Evolutionary conservation across 345 rosid species (phyloP).

Genomic region (Populus deltoides): DNA sequence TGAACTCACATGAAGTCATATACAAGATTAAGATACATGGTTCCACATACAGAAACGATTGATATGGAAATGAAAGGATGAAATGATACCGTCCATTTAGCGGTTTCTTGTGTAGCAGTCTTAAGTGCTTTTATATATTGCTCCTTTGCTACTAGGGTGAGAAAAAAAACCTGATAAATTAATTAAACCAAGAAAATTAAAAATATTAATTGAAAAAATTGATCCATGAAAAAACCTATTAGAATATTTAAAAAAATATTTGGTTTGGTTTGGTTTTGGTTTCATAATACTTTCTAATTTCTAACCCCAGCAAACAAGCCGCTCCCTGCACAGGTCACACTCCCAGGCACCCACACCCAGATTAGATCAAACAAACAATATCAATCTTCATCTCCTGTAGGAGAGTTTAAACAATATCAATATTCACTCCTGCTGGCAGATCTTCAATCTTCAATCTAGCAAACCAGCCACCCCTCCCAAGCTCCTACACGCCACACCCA

Average conservation of each 20-base stretch:
- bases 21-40: background rate
- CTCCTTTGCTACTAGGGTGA: background rate
- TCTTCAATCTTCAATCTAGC: background rate
- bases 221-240: no score
- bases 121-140: background rate
- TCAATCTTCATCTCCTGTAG: background rate
- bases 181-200: no score
- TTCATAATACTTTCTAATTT: no score
- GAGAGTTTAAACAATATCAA: no score
- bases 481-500: background rate
- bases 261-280: no score
- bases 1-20: conserved; percentile 17
- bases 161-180: no score
- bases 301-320: no score
- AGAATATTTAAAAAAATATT: no score
- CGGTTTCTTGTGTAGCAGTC: background rate
- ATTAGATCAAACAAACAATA: no score
- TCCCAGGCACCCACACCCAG: no score
- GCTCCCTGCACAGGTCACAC: no score
- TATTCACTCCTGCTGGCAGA: background rate
- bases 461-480: background rate
- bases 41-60: background rate
- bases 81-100: background rate
- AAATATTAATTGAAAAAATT: no score
- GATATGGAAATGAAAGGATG: background rate